These are phyloP conservation scores for Ajuga reptans DNA, from an alignment of 305 asterid genomes.

Conservation along the genomic window DNA sequence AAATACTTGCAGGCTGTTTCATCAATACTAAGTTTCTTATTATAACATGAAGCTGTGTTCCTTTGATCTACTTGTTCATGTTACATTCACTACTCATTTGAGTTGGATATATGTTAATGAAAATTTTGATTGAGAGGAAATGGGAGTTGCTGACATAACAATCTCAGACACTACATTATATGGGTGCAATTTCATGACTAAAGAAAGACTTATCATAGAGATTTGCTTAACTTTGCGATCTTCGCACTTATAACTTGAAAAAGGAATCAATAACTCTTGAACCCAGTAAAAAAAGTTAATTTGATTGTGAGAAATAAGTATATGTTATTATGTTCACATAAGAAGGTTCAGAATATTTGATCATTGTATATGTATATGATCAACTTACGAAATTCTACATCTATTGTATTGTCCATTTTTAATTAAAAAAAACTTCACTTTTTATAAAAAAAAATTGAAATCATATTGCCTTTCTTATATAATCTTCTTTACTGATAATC, in stretches of 20 bases:
- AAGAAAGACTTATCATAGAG: neutral
- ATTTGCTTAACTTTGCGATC: neutral
- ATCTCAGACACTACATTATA: neutral
- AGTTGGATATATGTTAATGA: neutral
- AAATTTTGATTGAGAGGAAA: neutral
- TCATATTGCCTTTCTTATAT: no score
- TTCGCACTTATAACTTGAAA: neutral
- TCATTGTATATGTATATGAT: neutral
- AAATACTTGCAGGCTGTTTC: neutral
- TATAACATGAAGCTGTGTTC: neutral
- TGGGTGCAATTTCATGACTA: neutral
- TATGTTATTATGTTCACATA: neutral
- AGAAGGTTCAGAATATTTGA: neutral
- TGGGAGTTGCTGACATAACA: neutral
- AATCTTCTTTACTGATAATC: no score
- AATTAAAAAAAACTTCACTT: no score
- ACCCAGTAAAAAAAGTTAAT: neutral
- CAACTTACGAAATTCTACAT: neutral
- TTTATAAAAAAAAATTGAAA: no score
- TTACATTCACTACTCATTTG: neutral
- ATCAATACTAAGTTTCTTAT: no score
- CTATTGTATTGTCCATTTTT: no score
- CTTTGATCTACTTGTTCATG: neutral
- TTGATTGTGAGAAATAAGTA: conserved; percentile 1
- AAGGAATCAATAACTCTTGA: neutral